Evolutionary conservation across 1,284 basidiomycete species (phyloP).

Genomic region (Boletus semigastroideus): DNA sequence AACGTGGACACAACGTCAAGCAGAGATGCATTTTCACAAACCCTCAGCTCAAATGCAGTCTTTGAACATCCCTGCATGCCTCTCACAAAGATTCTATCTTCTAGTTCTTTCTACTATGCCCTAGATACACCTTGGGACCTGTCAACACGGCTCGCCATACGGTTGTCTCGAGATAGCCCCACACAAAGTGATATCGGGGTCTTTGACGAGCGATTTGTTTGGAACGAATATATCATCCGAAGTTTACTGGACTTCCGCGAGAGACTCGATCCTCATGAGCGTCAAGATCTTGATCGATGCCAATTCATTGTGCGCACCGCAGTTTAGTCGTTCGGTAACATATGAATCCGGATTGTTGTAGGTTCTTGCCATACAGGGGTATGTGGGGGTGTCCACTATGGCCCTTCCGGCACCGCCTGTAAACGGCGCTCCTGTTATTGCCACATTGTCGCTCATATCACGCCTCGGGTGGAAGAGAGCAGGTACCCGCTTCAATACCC

Average conservation of each 20-base stretch:
- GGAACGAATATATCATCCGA: conserved; percentile 83
- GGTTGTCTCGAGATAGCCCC: conserved; percentile 53
- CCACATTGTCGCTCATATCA: conserved; percentile 78
- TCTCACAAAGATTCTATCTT: conserved; percentile 88
- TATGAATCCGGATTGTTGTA: conserved; percentile 27
- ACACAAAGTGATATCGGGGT: conserved; percentile 54
- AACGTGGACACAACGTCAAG: conserved; percentile 44
- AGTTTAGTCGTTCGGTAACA: conserved; percentile 30
- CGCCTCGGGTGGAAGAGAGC: conserved; percentile 93
- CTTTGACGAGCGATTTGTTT: conserved; percentile 83
- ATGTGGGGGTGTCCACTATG: conserved; percentile 72
- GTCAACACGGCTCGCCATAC: conserved; percentile 73
- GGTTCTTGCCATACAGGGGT: conserved; percentile 95
- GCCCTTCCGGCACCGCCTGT: conserved; percentile 72
- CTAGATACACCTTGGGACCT: conserved; percentile 84
- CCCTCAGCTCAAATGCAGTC: conserved; percentile 41
- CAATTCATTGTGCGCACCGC: conserved; percentile 71
- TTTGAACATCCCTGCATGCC: conserved; percentile 91
- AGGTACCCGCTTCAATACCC: conserved; percentile 95
- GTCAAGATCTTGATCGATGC: conserved; percentile 70
- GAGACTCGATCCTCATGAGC: conserved; percentile 66
- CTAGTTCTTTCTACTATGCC: conserved; percentile 94
- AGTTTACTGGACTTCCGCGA: conserved; percentile 82
- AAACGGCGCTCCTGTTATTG: conserved; percentile 62
- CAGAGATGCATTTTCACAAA: conserved; percentile 50